Evolutionary conservation across 139 green algal genomes (phyloP), one percentile per base, ranked within the genome.

Genomic region (Tetratostichococcus sp.): DNA sequence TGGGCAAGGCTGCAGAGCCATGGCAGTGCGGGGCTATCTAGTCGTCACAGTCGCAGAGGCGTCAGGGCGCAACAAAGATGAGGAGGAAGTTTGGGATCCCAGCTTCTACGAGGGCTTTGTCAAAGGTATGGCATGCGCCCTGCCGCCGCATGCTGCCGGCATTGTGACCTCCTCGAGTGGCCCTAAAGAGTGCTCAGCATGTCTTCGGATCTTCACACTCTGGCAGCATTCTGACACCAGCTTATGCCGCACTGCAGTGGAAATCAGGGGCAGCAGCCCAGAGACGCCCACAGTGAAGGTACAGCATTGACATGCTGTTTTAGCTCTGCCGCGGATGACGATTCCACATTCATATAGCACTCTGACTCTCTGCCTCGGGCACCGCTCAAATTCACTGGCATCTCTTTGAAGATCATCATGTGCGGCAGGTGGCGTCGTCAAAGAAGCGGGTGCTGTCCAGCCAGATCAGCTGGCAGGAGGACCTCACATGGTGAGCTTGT

Each of bases 101-200:
- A 86, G 74, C n/a, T 79, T 86, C n/a, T 84, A 84, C 32, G 81
- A 90, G 70, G 89, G 80, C 22, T 92, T 91, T 80, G 88, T 91
- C 5, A 92, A 91, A 75, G 87, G 89, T 88, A 69, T 67, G 88
- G 19, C 31, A 8, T 22, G 25, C 28, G 25, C 4, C 5, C 69
- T 31, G 34, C n/a, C n/a, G n/a, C n/a, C n/a, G n/a, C n/a, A n/a
- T n/a, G n/a, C n/a, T n/a, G n/a, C n/a, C n/a, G n/a, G n/a, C n/a
- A n/a, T n/a, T n/a, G n/a, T n/a, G n/a, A n/a, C n/a, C n/a, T n/a
- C n/a, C n/a, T n/a, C n/a, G n/a, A n/a, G n/a, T n/a, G n/a, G n/a
- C n/a, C n/a, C n/a, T n/a, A n/a, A n/a, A n/a, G n/a, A n/a, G n/a
- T 50, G 39, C 11, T 50, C 8, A 50, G 30, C 69, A 69, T 31